Evolutionary conservation across 768 basidiomycete genomes (phyloP).

Genomic region (Termitomyces sp.): DNA sequence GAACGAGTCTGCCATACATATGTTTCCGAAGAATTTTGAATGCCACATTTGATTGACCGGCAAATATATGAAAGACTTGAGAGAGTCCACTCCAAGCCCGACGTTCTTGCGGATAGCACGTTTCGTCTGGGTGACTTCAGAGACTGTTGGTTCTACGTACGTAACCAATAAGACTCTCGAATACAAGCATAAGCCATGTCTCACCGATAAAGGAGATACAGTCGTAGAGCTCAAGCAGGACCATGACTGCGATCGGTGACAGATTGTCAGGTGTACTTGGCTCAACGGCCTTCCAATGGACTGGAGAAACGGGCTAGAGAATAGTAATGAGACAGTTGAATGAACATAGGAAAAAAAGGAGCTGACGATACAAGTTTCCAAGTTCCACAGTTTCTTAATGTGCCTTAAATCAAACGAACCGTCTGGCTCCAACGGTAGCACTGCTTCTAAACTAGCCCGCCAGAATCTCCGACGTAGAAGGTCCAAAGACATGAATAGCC

Average conservation of each 20-base stretch:
- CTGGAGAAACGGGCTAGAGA: conserved; percentile 14
- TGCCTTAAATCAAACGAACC: conserved; percentile 14
- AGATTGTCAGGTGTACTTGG: conserved; percentile 10
- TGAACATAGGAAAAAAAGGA: neutral
- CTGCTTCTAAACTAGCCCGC: conserved; percentile 13
- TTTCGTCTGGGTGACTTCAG: neutral
- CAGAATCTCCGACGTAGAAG: neutral
- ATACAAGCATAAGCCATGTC: neutral
- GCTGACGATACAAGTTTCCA: conserved; percentile 15
- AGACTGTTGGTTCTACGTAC: neutral
- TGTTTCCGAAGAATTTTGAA: neutral
- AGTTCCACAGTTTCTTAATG: conserved; percentile 16
- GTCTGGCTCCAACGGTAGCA: conserved; percentile 14
- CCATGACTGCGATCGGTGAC: conserved; percentile 14
- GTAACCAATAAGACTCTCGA: neutral
- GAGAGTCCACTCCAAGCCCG: neutral
- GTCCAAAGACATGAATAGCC: conserved; percentile 11
- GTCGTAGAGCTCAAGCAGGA: conserved; percentile 11
- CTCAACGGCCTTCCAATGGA: conserved; percentile 14
- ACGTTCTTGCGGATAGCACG: neutral
- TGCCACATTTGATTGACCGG: neutral
- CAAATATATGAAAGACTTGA: neutral
- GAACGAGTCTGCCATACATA: neutral
- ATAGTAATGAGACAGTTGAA: neutral
- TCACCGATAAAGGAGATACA: conserved; percentile 16